A percentile compares a stretch with the other conserved stretches of the same genome.
phyloP scores from a whole-genome alignment of 2,329 filamentous ascomycete species.

The Orbilia oligospora region DNA sequence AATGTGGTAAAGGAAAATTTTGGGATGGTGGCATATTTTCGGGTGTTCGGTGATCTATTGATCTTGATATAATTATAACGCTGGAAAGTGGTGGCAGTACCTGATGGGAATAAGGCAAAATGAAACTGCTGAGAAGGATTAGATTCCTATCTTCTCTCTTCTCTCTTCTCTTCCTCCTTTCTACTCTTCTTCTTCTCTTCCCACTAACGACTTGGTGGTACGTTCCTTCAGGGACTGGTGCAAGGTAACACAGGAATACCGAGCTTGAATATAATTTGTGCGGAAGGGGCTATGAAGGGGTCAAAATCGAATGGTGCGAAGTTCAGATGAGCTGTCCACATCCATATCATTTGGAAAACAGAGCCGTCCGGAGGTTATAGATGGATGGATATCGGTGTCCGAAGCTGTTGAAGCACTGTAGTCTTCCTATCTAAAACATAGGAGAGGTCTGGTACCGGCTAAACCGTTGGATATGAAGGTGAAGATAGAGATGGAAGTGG shows the following conservation, averaged over 20 bases:
- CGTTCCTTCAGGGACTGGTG: conserved; percentile 55
- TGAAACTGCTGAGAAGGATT: conserved; percentile 5
- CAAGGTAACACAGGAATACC: conserved; percentile 51
- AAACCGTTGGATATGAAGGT: conserved; percentile 30
- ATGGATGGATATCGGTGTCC: conserved; percentile 33
- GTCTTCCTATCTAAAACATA: conserved; percentile 60
- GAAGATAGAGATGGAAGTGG: not conserved
- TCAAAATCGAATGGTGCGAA: conserved; percentile 61
- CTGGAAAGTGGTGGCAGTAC: conserved; percentile 23
- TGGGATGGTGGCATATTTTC: conserved; percentile 5
- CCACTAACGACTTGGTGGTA: conserved; percentile 35
- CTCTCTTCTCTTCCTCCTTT: conserved; percentile 3
- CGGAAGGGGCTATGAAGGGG: conserved; percentile 59
- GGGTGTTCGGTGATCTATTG: conserved; percentile 14
- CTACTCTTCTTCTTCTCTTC: conserved; percentile 9
- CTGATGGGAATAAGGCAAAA: conserved; percentile 39
- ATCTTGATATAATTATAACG: not conserved
- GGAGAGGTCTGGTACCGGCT: conserved; percentile 41
- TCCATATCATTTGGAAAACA: conserved; percentile 60
- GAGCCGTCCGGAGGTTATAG: conserved; percentile 36
- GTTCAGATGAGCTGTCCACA: conserved; percentile 61
- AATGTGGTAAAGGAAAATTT: not conserved
- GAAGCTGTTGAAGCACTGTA: conserved; percentile 55
- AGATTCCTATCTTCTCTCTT: conserved; percentile 9
- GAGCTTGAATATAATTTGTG: conserved; percentile 53